Base-by-base conservation (phyloP, 208 protist genomes). In the Wallacemonas collosoma region DNA sequence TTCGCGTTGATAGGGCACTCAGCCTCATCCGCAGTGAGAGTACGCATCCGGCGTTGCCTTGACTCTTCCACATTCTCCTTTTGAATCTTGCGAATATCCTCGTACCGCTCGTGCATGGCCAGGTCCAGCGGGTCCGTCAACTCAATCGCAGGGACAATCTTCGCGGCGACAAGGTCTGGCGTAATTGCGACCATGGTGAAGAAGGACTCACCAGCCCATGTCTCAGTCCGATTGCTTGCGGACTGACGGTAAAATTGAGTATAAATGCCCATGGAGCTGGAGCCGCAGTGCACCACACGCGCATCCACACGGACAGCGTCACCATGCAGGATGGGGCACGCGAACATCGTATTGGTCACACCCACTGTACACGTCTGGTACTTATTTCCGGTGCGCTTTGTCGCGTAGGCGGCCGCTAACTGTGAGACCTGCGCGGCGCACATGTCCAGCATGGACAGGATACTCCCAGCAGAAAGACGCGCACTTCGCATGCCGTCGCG, bases 151-250 rank as follows among this genome's bases (percentile, higher is more conserved):
- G 93, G 91, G 45, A 96, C 85, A 17, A 89, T 79, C 75, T 94
- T 95, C 48, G 91, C 79, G 3, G 93, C 82, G 54, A 85, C 82
- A 14, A 96, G 68, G 54, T 91, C 82, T 3, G 79, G 71, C 11
- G 88, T 93, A 71, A 97, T 94, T 67, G 85, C 75, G 40, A 95
- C 90, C 91, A 97, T 96, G 26, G 91, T 93, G 67, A 95, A 96
- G 72, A 93, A 96, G 41, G 88, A 90, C 73, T 95, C 83, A 1
- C 89, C 91, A 14, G 83, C 84, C n/a, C 71, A 69, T 17, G 80
- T 85, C 76, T 91, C 86, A 7, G 56, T 74, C 55, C 85, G 75
- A 15, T 89, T 89, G 47, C 86, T 85, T 12, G 88, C 82, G 14
- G 87, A 92, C 8, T 68, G 77, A 14, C 93, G 85, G 76, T 79